Evolutionary conservation across 2,329 filamentous ascomycete genomes (phyloP), one percentile per base, ranked within the genome.

Genomic region (Phoma herbarum): DNA sequence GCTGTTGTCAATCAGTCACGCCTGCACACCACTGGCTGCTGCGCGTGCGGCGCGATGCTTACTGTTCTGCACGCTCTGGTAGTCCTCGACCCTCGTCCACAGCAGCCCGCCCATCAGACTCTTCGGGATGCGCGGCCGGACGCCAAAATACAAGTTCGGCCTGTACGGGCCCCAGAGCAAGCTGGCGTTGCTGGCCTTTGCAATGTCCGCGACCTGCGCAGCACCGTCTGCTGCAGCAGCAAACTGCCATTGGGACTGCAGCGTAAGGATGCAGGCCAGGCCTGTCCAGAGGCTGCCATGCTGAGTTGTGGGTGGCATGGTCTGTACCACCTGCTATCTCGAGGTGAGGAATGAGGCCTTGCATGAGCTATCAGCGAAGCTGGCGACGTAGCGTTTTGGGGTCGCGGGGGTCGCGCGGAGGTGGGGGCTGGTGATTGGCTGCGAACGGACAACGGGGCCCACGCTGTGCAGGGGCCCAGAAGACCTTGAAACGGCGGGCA

Each of bases 151-250:
- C 43, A 98, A 79, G 72, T 97, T 97, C 0, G 94, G 90, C 67
- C 92, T 87, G 80, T 98, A 99, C 1, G 95, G 92, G 0, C 95
- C 95, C 95, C 95, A 99, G 81, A 98, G 84, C 68, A 99, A 83
- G 72, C 90, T 94, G 72, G 96, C 85, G 77, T 98, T 97, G 67
- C 82, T 85, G 23, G 82, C 81, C 70, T 79, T 80, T 43, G 77
- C 72, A 12, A 78, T 74, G 26, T 75, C 74, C 20, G 72, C 70
- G 59, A 72, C 71, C 65, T 76, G 74, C 61, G 75, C 73, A 39
- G 59, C 59, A 55, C 72, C 70, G 65, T 76, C 73, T 59, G 75
- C 73, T 59, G 75, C 74, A 33, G 60, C 59, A 8, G 63, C 66
- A 8, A 20, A 16, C 6, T 48, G 60, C 37, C 69, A 44, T 22